These are phyloP conservation scores for Bolboschoenus planiculmis DNA, from an alignment of 176 grass and related monocot species.

Conservation along the genomic window DNA sequence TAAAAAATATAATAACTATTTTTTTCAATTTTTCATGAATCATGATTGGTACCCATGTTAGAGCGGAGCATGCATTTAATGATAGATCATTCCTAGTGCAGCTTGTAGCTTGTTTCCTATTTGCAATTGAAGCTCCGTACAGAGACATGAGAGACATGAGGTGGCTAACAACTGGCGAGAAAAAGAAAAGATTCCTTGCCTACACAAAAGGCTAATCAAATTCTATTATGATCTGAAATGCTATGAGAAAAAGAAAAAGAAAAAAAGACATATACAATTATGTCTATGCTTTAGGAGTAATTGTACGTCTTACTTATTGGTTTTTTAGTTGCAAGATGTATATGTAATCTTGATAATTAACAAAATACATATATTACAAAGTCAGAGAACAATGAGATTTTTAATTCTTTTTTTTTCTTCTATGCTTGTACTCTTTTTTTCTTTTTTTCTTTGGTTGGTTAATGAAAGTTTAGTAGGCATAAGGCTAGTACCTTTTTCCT, in stretches of 20 bases:
- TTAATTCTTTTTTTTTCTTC: not conserved
- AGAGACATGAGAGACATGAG: not conserved
- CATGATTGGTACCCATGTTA: too few species aligned
- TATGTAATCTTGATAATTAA: too few species aligned
- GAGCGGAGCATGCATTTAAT: slow-evolving; percentile 10
- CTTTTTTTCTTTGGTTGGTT: too few species aligned
- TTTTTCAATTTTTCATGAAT: too few species aligned
- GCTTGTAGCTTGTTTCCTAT: not conserved
- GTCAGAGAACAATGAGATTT: not conserved
- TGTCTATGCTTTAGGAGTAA: not conserved
- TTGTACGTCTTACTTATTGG: too few species aligned
- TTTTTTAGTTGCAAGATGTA: too few species aligned
- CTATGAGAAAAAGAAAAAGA: not conserved
- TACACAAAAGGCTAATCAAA: not conserved
- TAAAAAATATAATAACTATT: too few species aligned
- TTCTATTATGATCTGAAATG: not conserved
- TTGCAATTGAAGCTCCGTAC: not conserved
- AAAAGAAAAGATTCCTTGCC: slow-evolving; percentile 6
- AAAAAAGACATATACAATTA: not conserved
- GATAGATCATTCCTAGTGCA: not conserved
- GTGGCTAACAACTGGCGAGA: slow-evolving; percentile 1
- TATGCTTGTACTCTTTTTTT: too few species aligned
- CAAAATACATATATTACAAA: too few species aligned
- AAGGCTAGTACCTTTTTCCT: too few species aligned
- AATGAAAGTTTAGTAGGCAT: too few species aligned